Conservation (phyloP, 2,329 filamentous ascomycete genomes). For the Clarireedia homoeocarpa region DNA sequence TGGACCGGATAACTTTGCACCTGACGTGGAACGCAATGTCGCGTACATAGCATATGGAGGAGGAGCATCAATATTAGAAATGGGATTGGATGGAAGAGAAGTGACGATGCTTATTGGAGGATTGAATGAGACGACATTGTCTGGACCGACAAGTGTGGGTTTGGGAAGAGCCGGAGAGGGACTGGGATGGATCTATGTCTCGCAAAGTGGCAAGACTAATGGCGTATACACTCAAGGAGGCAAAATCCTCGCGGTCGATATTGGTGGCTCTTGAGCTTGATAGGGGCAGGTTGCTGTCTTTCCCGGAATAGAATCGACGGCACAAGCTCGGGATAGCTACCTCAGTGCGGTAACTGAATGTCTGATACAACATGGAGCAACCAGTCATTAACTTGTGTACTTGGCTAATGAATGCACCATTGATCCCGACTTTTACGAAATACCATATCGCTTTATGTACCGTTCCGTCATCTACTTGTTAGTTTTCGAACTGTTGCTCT, state of each 20-base stretch:
- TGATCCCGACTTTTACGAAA: too few relatives aligned
- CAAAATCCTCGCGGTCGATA: constrained; percentile 25
- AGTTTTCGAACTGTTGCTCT: too few relatives aligned
- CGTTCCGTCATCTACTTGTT: too few relatives aligned
- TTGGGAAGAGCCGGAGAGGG: constrained; percentile 6
- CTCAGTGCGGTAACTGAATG: too few relatives aligned
- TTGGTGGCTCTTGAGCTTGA: background rate
- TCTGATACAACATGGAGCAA: too few relatives aligned
- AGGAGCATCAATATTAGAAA: constrained; percentile 6
- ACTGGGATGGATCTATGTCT: constrained; percentile 8
- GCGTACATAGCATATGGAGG: constrained; percentile 11
- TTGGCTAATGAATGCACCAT: too few relatives aligned
- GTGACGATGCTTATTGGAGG: constrained; percentile 1
- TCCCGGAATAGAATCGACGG: too few relatives aligned
- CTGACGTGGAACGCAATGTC: constrained; percentile 6
- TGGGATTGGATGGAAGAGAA: constrained; percentile 4
- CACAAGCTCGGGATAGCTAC: too few relatives aligned
- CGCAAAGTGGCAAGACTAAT: constrained; percentile 16
- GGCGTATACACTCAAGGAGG: constrained; percentile 21
- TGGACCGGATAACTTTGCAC: constrained; percentile 13
- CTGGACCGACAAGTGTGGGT: constrained; percentile 12
- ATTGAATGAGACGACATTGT: constrained; percentile 5
- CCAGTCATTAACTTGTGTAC: too few relatives aligned
- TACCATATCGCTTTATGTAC: too few relatives aligned
- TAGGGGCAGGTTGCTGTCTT: too few relatives aligned